phyloP scores from a whole-genome alignment of 2,329 filamentous ascomycete genomes.

The Dothideomycetes sp. region DNA sequence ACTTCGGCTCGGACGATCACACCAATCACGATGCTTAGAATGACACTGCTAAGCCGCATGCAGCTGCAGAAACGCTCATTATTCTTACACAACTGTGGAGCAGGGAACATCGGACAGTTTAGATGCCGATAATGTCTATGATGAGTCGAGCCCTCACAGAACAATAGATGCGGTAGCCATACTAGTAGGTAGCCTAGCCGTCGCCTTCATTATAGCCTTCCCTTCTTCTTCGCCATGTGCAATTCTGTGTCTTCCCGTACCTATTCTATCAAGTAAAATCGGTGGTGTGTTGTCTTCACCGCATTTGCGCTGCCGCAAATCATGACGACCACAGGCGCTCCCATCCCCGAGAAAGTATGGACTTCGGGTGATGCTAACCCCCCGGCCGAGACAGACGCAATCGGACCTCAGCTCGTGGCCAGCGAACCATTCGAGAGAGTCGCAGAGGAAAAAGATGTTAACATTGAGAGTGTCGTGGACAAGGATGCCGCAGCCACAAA shows the following conservation, averaged over 20 bases:
- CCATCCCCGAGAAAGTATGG: conserved; percentile 25
- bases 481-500: conserved; percentile 14
- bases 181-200: not conserved
- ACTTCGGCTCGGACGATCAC: no score
- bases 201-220: not conserved
- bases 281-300: no score
- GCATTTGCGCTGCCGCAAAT: not conserved
- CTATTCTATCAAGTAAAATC: no score
- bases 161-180: not conserved
- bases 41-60: no score
- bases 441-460: conserved; percentile 23
- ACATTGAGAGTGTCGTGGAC: conserved; percentile 22
- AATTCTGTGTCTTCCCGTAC: no score
- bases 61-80: no score
- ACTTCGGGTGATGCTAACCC: conserved; percentile 24
- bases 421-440: conserved; percentile 26
- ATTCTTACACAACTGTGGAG: not conserved
- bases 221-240: not conserved
- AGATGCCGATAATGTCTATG: not conserved
- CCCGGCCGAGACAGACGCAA: conserved; percentile 19
- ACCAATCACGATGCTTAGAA: no score
- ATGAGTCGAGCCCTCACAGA: not conserved
- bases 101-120: not conserved
- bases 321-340: conserved; percentile 5
- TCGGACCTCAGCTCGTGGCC: conserved; percentile 28